phyloP scores from a whole-genome alignment of 2,329 filamentous ascomycete species.

The Exophiala sp. region DNA sequence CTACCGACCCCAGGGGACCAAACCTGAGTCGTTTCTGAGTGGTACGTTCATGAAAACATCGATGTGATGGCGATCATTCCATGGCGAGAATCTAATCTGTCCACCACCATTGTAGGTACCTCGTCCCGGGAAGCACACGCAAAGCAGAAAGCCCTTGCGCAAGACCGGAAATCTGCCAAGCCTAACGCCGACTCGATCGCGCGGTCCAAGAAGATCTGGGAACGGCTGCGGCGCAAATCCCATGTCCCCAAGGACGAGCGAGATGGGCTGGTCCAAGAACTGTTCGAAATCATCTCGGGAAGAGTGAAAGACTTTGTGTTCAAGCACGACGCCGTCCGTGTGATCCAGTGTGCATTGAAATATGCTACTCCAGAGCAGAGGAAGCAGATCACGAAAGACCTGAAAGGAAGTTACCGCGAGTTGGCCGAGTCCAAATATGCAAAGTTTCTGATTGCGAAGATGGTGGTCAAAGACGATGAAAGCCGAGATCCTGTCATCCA shows the following conservation, averaged over 20 bases:
- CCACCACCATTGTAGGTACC: constrained; percentile 49
- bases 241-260: constrained; percentile 87
- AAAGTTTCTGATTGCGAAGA: constrained; percentile 93
- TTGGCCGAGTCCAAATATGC: constrained; percentile 93
- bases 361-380: constrained; percentile 82
- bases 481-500: constrained; percentile 83
- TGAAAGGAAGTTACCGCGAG: constrained; percentile 75
- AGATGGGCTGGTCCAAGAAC: constrained; percentile 76
- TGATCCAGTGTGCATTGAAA: constrained; percentile 94
- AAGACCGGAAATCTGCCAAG: constrained; percentile 86
- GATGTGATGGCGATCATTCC: too few relatives aligned
- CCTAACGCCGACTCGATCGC: constrained; percentile 85
- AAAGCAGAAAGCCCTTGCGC: constrained; percentile 82
- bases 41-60: constrained; percentile 9
- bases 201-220: constrained; percentile 94
- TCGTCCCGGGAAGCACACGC: constrained; percentile 80
- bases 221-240: constrained; percentile 83
- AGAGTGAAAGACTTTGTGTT: constrained; percentile 92
- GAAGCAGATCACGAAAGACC: constrained; percentile 76
- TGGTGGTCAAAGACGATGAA: constrained; percentile 89
- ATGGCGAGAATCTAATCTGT: too few relatives aligned
- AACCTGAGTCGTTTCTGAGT: constrained; percentile 15
- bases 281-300: constrained; percentile 86
- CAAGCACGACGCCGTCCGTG: constrained; percentile 96
- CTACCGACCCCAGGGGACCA: neutral